phyloP scores from a whole-genome alignment of 2,329 filamentous ascomycete genomes.

The Westerdykella sp. region DNA sequence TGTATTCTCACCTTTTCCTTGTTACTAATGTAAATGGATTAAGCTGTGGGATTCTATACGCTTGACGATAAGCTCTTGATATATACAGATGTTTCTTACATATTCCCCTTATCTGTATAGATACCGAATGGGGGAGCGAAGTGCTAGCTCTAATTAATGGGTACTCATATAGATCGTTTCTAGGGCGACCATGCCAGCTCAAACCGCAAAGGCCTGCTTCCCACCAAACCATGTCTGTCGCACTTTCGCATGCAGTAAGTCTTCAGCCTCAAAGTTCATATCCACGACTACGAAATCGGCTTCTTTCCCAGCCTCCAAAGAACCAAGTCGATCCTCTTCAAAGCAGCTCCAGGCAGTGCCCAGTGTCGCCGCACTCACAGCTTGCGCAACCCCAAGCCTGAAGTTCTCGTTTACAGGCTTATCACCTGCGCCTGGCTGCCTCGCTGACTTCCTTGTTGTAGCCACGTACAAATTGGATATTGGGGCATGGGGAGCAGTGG shows the following conservation, averaged over 20 bases:
- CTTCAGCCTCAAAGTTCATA: constrained; percentile 45
- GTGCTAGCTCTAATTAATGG: no score
- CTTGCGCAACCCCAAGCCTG: constrained; percentile 49
- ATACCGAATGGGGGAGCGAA: no score
- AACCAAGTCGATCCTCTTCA: constrained; percentile 50
- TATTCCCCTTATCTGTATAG: no score
- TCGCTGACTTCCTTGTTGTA: constrained; percentile 51
- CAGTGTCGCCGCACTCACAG: constrained; percentile 49
- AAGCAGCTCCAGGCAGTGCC: constrained; percentile 56
- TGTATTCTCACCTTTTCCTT: no score
- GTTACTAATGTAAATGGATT: no score
- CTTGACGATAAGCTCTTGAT: no score
- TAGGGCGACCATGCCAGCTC: not conserved
- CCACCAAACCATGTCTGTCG: constrained; percentile 52
- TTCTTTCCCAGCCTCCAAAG: constrained; percentile 46
- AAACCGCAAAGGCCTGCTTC: constrained; percentile 16
- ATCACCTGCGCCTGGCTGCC: constrained; percentile 40
- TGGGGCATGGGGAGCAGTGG: constrained; percentile 52
- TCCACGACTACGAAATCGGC: constrained; percentile 55
- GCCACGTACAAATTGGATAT: constrained; percentile 55
- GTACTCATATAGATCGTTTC: no score
- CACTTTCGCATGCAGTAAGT: constrained; percentile 44
- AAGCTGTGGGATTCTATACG: no score
- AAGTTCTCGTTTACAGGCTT: constrained; percentile 49
- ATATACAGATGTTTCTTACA: no score